Evolutionary conservation across 1,139 yeast genomes (phyloP).

Genomic region (Geotrichum europaeum): DNA sequence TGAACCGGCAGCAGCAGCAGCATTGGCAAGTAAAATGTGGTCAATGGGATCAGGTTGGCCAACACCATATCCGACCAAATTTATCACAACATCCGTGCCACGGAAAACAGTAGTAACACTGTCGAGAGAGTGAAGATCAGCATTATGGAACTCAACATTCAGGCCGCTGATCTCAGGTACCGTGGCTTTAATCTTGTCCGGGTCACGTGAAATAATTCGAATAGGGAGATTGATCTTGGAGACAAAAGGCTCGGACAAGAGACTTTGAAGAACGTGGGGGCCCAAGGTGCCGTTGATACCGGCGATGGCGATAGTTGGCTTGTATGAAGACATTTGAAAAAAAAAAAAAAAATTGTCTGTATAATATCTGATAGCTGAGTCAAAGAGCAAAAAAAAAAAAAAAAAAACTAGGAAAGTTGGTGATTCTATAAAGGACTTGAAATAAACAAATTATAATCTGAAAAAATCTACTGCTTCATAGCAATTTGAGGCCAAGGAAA

Average conservation of each 20-base stretch:
- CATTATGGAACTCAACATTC: slow-evolving; percentile 21
- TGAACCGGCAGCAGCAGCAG: slow-evolving; percentile 36
- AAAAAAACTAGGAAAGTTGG: too few species aligned
- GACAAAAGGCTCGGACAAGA: slow-evolving; percentile 41
- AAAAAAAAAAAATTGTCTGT: too few species aligned
- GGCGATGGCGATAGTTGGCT: slow-evolving; percentile 41
- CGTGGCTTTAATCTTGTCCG: slow-evolving; percentile 35
- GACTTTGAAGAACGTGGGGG: slow-evolving; percentile 42
- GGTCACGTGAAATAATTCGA: slow-evolving; percentile 45
- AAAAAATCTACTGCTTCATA: too few species aligned
- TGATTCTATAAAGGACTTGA: too few species aligned
- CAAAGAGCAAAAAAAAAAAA: too few species aligned
- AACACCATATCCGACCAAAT: slow-evolving; percentile 35
- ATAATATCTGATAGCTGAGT: too few species aligned
- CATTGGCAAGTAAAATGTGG: slow-evolving; percentile 30
- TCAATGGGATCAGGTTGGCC: slow-evolving; percentile 22
- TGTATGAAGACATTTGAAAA: neutral
- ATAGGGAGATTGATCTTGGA: slow-evolving; percentile 46
- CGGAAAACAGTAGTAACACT: slow-evolving; percentile 37
- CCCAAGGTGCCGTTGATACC: slow-evolving; percentile 54
- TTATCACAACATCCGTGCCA: slow-evolving; percentile 49
- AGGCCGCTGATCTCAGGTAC: slow-evolving; percentile 37
- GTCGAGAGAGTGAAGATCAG: slow-evolving; percentile 27
- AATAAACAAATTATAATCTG: too few species aligned
- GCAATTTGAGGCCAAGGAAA: too few species aligned